Percentiles rank a stretch among this genome's conserved stretches.
phyloP scores from a whole-genome alignment of 352 stramenopile species.

The Pseudoperonospora humuli region DNA sequence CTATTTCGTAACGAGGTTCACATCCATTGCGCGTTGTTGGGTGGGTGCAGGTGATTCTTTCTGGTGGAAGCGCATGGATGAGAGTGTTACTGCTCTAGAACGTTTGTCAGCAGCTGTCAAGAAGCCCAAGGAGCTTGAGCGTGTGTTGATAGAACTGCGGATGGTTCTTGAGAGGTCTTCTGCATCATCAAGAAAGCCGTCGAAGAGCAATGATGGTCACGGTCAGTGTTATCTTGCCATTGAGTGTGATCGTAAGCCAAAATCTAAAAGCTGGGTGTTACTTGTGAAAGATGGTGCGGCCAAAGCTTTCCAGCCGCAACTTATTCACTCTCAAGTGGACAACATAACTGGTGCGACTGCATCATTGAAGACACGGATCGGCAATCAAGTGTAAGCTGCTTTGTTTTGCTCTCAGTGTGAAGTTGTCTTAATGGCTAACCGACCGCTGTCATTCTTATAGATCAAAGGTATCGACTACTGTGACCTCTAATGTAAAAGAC shows the following conservation, averaged over 20 bases:
- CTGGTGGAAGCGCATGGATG: constrained; percentile 53
- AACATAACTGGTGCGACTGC: constrained; percentile 37
- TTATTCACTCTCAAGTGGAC: constrained; percentile 44
- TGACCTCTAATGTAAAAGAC: constrained; percentile 43
- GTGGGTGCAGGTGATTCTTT: constrained; percentile 24
- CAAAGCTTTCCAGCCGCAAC: constrained; percentile 24
- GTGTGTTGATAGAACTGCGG: constrained; percentile 44
- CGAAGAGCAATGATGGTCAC: constrained; percentile 4
- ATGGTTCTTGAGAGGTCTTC: constrained; percentile 31
- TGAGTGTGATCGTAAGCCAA: not conserved
- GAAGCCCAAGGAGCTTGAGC: constrained; percentile 52
- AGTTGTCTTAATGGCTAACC: not conserved
- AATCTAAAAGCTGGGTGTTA: not conserved
- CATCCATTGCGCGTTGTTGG: not conserved
- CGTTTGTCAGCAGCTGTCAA: constrained; percentile 35
- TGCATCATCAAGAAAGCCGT: constrained; percentile 6
- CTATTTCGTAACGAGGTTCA: not conserved
- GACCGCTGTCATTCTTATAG: constrained; percentile 10
- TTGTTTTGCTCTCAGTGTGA: not conserved
- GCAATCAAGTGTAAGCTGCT: constrained; percentile 45
- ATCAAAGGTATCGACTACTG: constrained; percentile 46
- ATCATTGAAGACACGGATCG: constrained; percentile 38
- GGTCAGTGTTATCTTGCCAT: constrained; percentile 6
- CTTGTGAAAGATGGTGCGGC: constrained; percentile 1
- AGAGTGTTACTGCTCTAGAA: constrained; percentile 42